Evolutionary conservation across 2,329 filamentous ascomycete species (phyloP).

Genomic region (Apiospora pterosperma): DNA sequence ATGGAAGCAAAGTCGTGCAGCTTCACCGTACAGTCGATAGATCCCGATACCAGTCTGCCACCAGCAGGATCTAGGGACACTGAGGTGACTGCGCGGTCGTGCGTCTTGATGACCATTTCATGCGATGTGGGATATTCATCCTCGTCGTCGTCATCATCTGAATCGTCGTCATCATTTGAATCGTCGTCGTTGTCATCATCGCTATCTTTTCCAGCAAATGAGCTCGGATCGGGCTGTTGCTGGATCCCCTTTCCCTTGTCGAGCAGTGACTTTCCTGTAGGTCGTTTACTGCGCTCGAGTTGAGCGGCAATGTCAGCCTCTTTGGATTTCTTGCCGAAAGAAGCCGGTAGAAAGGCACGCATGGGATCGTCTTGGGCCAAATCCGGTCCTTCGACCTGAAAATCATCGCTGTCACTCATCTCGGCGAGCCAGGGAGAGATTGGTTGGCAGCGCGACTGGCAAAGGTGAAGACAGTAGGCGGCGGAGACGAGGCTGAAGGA

Average conservation of each 20-base stretch:
- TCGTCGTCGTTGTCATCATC: slow-evolving; percentile 36
- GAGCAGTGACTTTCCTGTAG: slow-evolving; percentile 29
- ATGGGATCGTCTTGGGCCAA: slow-evolving; percentile 65
- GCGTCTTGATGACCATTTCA: slow-evolving; percentile 88
- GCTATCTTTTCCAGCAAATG: slow-evolving; percentile 25
- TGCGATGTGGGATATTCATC: slow-evolving; percentile 92
- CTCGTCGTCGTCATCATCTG: slow-evolving; percentile 66
- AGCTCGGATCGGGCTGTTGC: slow-evolving; percentile 25
- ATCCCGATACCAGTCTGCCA: slow-evolving; percentile 82
- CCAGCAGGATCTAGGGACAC: slow-evolving; percentile 83
- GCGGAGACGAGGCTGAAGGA: neutral
- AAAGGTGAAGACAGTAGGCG: neutral
- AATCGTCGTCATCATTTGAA: slow-evolving; percentile 49
- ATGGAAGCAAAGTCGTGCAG: slow-evolving; percentile 94
- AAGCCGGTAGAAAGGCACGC: slow-evolving; percentile 72
- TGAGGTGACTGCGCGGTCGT: slow-evolving; percentile 82
- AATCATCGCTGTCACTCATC: slow-evolving; percentile 61
- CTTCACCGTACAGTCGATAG: slow-evolving; percentile 86
- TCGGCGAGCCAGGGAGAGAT: slow-evolving; percentile 8
- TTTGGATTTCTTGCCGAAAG: slow-evolving; percentile 80
- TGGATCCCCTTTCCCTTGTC: slow-evolving; percentile 20
- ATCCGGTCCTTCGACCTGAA: slow-evolving; percentile 52
- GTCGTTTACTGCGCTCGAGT: slow-evolving; percentile 73
- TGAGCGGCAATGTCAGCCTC: slow-evolving; percentile 74
- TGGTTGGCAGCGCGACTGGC: slow-evolving; percentile 6